Evolutionary conservation across 495 filamentous ascomycete species (phyloP).

Genomic region (Penicillium atrosanguineum): DNA sequence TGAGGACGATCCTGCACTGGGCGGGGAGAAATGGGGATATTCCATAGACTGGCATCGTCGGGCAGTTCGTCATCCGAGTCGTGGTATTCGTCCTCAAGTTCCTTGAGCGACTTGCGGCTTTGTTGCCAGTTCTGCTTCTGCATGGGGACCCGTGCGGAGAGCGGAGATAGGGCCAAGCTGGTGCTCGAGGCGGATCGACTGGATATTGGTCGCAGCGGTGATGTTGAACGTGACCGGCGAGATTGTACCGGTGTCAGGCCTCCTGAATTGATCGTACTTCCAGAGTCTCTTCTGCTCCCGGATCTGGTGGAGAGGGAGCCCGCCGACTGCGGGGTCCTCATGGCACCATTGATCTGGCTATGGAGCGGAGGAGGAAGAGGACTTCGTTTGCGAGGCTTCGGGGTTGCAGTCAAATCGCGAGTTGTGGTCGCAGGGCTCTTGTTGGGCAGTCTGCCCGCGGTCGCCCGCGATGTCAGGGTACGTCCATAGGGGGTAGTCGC

Average conservation of each 20-base stretch:
- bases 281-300: conserved; percentile 25
- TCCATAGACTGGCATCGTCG: conserved; percentile 86
- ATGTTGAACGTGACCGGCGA: conserved; percentile 42
- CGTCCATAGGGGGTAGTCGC: conserved; percentile 28
- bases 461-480: conserved; percentile 29
- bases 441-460: conserved; percentile 30
- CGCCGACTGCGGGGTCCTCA: conserved; percentile 19
- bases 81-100: conserved; percentile 83
- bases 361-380: conserved; percentile 30
- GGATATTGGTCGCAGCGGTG: conserved; percentile 34
- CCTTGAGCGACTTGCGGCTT: conserved; percentile 70
- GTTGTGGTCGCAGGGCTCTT: conserved; percentile 38
- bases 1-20: conserved; percentile 64
- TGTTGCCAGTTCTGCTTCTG: conserved; percentile 65
- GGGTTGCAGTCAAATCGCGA: conserved; percentile 39
- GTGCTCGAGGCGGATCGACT: conserved; percentile 31
- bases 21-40: conserved; percentile 91
- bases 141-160: conserved; percentile 27
- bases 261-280: conserved; percentile 20
- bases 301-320: conserved; percentile 21
- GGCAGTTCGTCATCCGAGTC: conserved; percentile 91
- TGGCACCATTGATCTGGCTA: conserved; percentile 28
- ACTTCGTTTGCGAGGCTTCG: conserved; percentile 47
- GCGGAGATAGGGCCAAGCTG: conserved; percentile 40
- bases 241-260: conserved; percentile 25